phyloP scores from a whole-genome alignment of 108 stramenopile genomes.

The Conticribra guillardii region DNA sequence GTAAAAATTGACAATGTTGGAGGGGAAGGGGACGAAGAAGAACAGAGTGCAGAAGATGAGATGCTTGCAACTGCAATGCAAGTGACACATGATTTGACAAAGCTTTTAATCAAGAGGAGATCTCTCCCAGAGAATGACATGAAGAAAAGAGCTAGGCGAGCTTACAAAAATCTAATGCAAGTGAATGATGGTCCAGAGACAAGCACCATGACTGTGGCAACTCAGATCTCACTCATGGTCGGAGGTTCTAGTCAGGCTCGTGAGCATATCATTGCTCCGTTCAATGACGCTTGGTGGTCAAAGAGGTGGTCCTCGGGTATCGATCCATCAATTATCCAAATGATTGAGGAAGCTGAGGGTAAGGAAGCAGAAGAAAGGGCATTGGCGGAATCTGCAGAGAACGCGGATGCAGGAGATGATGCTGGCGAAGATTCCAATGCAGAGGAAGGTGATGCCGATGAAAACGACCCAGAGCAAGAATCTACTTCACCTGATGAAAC shows the following conservation, averaged over 20 bases:
- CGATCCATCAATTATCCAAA: conserved; percentile 22
- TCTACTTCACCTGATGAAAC: no score
- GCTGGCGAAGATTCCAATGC: neutral
- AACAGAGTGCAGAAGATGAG: conserved; percentile 11
- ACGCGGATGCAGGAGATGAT: conserved; percentile 16
- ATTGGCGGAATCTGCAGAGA: neutral
- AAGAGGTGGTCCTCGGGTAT: conserved; percentile 6
- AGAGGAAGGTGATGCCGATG: neutral
- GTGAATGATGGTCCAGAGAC: conserved; percentile 36
- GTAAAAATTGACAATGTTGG: conserved; percentile 18
- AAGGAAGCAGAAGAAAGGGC: conserved; percentile 26
- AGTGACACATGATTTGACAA: conserved; percentile 16
- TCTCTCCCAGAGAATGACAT: conserved; percentile 46
- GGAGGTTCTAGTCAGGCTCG: conserved; percentile 18
- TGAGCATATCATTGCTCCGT: conserved; percentile 28
- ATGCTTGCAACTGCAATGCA: conserved; percentile 16
- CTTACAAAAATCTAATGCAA: conserved; percentile 36
- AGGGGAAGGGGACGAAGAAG: conserved; percentile 5
- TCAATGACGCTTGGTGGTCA: conserved; percentile 46
- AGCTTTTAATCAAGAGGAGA: conserved; percentile 39
- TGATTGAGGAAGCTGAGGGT: conserved; percentile 20
- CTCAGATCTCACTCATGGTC: conserved; percentile 34
- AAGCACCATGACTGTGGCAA: conserved; percentile 38
- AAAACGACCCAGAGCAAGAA: no score
- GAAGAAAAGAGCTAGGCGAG: conserved; percentile 50